Evolutionary conservation across 2,329 filamentous ascomycete genomes (phyloP), one percentile per base, ranked within the genome.

Genomic region (Lecanicillium sp.): DNA sequence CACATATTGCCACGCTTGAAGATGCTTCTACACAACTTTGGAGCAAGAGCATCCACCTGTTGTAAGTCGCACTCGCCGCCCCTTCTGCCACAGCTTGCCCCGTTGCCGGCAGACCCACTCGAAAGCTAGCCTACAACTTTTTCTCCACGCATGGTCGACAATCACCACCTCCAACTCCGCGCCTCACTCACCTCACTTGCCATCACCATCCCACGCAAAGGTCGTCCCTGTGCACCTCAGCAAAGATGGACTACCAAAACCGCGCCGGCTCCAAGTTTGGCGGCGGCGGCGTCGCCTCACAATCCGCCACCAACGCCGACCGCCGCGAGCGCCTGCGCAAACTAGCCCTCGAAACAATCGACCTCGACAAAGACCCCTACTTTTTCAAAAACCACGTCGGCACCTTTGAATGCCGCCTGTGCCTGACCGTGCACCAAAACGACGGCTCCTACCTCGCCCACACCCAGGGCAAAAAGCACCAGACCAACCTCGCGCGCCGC

Each of bases 361-460:
- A 96, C 69, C 85, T 96, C 46, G 92, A 96, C 67, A 96, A 95
- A 68, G 92, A 98, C 67, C 92, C 92, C 0, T 98, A 96, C 76
- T 95, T 96, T 72, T 98, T 98, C 81, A 94, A 94, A 64, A 98
- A 98, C 71, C 90, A 98, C 64, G 86, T 96, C 53, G 92, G 92
- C 56, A 92, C 84, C 56, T 98, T 95, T 65, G 92, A 98, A 65
- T 98, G 92, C 63, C 85, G 92, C 20, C 83, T 98, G 29, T 98
- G 92, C 57, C 71, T 98, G 18, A 98, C 92, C 0, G 90, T 96
- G 4, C 92, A 98, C 72, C 92, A 98, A 57, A 98, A 98, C 62
- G 92, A 98, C 68, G 92, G 92, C 46, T 95, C 89, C 34, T 98
- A 98, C 65, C 87, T 98, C 49, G 92, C 92, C 2, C 92, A 98